Conservation (phyloP, 2,329 filamentous ascomycete genomes). For the Aspergillus vadensis region DNA sequence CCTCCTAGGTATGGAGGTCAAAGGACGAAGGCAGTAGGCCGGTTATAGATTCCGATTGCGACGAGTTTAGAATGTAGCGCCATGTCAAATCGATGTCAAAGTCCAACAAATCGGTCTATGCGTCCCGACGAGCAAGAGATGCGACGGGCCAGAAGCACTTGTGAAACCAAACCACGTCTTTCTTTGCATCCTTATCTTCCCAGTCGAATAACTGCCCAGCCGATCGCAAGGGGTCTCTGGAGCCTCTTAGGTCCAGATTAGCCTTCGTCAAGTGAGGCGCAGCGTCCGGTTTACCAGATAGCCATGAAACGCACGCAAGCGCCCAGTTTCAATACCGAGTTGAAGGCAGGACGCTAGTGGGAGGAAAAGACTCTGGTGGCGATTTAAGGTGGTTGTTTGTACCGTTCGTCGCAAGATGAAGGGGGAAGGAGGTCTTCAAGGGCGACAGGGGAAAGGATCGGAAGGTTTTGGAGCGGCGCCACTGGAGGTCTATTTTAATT, state of each 20-base stretch:
- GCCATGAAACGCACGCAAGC: background rate
- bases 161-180: background rate
- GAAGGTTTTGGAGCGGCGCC: background rate
- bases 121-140: background rate
- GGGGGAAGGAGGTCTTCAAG: background rate
- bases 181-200: slow-evolving; percentile 5
- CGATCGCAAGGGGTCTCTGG: slow-evolving; percentile 1
- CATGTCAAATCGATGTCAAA: background rate
- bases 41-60: background rate
- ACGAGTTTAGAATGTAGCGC: background rate
- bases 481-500: slow-evolving; percentile 2
- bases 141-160: background rate
- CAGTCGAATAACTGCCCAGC: background rate
- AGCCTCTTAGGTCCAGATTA: background rate
- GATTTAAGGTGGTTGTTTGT: background rate
- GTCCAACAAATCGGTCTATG: background rate
- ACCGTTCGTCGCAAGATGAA: slow-evolving; percentile 3
- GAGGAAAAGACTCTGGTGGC: background rate
- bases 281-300: background rate
- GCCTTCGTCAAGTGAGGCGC: background rate
- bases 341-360: background rate
- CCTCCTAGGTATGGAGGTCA: no score
- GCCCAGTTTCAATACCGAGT: background rate
- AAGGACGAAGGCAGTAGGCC: background rate
- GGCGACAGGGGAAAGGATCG: slow-evolving; percentile 1